These are phyloP conservation scores for Cucurbita argyrosperma DNA, from an alignment of 306 rosid genomes.

Conservation along the genomic window DNA sequence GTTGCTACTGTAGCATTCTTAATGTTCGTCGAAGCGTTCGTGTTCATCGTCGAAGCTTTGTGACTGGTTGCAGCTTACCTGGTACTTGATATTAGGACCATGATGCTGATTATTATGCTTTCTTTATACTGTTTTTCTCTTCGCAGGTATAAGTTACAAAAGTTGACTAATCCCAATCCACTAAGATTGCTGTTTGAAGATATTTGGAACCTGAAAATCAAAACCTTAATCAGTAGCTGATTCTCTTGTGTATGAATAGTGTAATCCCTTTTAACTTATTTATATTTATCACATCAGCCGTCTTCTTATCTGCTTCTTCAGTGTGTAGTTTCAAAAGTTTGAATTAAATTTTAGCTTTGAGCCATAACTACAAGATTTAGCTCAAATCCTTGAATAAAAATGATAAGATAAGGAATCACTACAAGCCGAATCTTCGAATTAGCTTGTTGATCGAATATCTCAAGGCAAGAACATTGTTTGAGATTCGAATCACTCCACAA, in stretches of 20 bases:
- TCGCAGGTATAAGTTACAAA: not conserved
- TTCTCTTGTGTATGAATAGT: not conserved
- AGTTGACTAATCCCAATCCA: not conserved
- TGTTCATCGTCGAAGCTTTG: not conserved
- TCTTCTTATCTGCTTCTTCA: not conserved
- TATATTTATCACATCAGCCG: not conserved
- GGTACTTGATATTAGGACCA: not conserved
- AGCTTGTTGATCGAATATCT: no score
- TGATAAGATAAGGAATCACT: no score
- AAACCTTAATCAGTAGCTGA: not conserved
- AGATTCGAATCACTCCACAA: no score
- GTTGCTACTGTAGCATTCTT: not conserved
- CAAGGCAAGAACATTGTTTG: no score
- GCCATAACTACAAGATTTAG: not conserved
- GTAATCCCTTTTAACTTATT: not conserved
- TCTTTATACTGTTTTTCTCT: not conserved
- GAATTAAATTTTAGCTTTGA: not conserved
- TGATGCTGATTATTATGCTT: slow-evolving; percentile 1
- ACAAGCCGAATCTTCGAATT: no score
- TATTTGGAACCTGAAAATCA: not conserved
- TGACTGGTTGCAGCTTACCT: slow-evolving; percentile 3
- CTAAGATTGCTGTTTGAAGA: not conserved
- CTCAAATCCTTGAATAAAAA: not conserved
- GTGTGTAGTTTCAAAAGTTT: not conserved
- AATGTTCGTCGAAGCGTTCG: not conserved